Conservation (phyloP, 2,329 filamentous ascomycete species). For the Fusarium sp. region DNA sequence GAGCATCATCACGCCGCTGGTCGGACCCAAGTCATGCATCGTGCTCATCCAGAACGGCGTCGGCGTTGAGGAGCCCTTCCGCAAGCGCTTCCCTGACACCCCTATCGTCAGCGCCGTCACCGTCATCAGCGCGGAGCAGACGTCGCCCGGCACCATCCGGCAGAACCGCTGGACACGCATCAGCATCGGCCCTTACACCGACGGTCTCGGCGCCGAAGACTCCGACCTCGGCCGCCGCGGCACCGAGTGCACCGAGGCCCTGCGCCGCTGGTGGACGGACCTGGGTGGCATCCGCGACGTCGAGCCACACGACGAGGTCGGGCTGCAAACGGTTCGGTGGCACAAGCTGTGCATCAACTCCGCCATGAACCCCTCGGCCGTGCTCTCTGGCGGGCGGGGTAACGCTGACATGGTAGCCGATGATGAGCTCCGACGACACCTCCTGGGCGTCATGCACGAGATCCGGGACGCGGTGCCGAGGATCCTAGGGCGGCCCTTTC, state of each 20-base stretch:
- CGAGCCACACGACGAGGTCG: conserved; percentile 71
- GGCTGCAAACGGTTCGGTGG: conserved; percentile 78
- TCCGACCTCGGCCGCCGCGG: conserved; percentile 50
- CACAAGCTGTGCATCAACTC: conserved; percentile 84
- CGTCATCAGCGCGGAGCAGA: conserved; percentile 76
- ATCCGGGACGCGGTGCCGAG: conserved; percentile 72
- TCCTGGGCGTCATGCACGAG: conserved; percentile 76
- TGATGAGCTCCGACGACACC: conserved; percentile 69
- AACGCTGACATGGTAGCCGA: conserved; percentile 76
- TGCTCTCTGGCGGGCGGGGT: conserved; percentile 72
- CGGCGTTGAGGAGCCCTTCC: conserved; percentile 76
- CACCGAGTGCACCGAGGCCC: conserved; percentile 57
- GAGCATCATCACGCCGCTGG: conserved; percentile 69
- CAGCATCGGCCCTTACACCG: conserved; percentile 73
- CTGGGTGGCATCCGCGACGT: conserved; percentile 74
- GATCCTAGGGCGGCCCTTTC: conserved; percentile 71
- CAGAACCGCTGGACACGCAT: conserved; percentile 82
- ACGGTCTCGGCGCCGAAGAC: conserved; percentile 56
- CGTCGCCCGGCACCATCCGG: conserved; percentile 69
- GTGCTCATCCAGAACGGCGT: conserved; percentile 79
- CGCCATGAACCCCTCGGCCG: conserved; percentile 78
- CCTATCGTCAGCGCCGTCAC: conserved; percentile 77
- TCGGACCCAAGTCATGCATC: conserved; percentile 66
- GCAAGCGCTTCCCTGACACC: conserved; percentile 68
- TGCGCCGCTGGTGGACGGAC: conserved; percentile 65